Conservation (phyloP, 768 basidiomycete genomes). For the Gyrodon lividus region DNA sequence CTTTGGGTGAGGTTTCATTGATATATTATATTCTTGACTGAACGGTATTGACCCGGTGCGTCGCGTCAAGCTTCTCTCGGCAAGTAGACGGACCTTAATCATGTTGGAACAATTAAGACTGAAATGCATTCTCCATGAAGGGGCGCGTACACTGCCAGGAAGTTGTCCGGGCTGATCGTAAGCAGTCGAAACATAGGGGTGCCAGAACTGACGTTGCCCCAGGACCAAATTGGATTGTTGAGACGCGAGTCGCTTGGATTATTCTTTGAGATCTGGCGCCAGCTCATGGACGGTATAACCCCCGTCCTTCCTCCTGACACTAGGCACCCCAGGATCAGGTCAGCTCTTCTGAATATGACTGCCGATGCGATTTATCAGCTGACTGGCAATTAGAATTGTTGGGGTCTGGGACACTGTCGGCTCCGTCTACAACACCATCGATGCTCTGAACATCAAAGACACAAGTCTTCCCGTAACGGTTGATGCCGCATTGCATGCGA, state of each 20-base stretch:
- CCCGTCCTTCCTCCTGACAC: conserved; percentile 3
- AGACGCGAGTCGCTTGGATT: conserved; percentile 5
- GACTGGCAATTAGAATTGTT: conserved; percentile 12
- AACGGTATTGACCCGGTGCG: background rate
- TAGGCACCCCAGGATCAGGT: background rate
- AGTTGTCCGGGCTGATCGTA: conserved; percentile 6
- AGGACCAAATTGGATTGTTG: conserved; percentile 19
- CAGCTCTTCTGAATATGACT: background rate
- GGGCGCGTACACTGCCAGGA: conserved; percentile 7
- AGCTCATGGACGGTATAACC: conserved; percentile 3
- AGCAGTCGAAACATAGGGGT: background rate
- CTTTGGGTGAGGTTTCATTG: conserved; percentile 7
- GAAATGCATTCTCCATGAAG: background rate
- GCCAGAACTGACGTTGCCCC: background rate
- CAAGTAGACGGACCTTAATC: background rate
- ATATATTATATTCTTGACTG: background rate
- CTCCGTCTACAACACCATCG: conserved; percentile 3
- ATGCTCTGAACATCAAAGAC: conserved; percentile 18
- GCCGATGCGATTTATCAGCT: background rate
- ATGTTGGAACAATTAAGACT: background rate
- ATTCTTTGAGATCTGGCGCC: conserved; percentile 13
- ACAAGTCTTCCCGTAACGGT: conserved; percentile 15
- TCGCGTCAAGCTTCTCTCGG: background rate
- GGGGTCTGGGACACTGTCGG: conserved; percentile 27
- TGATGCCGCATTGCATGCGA: conserved; percentile 23